Conservation (phyloP, 1,284 basidiomycete genomes). For the Microbotryum scabiosae region DNA sequence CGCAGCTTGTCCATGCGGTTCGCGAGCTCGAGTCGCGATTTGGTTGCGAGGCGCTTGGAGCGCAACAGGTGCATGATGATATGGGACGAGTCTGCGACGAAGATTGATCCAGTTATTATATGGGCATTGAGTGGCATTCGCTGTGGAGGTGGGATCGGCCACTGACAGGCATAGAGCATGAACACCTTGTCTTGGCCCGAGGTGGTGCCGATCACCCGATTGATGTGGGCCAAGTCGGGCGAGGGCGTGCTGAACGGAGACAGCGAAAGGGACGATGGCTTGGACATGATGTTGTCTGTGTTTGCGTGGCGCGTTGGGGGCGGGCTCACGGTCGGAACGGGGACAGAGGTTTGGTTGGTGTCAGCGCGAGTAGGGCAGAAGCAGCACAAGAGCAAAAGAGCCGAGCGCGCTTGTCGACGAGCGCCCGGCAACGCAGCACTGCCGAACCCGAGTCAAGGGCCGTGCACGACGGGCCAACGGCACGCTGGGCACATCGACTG, state of each 20-base stretch:
- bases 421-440: too few relatives aligned
- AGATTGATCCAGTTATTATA: neutral
- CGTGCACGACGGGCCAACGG: too few relatives aligned
- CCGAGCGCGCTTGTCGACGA: too few relatives aligned
- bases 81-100: conserved; percentile 16
- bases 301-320: too few relatives aligned
- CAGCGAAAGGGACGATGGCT: conserved; percentile 12
- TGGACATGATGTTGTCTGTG: neutral
- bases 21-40: conserved; percentile 21
- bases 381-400: too few relatives aligned
- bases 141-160: neutral
- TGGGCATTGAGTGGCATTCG: neutral
- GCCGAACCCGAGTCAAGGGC: too few relatives aligned
- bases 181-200: conserved; percentile 32
- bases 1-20: conserved; percentile 27
- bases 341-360: too few relatives aligned
- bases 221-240: conserved; percentile 24
- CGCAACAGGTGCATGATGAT: conserved; percentile 13
- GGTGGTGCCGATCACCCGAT: conserved; percentile 21
- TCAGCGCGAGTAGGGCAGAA: too few relatives aligned
- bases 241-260: conserved; percentile 25
- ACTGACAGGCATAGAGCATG: conserved; percentile 30
- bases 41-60: conserved; percentile 18
- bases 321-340: too few relatives aligned
- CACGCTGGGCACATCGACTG: too few relatives aligned